Evolutionary conservation across 2,329 filamentous ascomycete genomes (phyloP).

Genomic region (Aspergillus spinulosporus): DNA sequence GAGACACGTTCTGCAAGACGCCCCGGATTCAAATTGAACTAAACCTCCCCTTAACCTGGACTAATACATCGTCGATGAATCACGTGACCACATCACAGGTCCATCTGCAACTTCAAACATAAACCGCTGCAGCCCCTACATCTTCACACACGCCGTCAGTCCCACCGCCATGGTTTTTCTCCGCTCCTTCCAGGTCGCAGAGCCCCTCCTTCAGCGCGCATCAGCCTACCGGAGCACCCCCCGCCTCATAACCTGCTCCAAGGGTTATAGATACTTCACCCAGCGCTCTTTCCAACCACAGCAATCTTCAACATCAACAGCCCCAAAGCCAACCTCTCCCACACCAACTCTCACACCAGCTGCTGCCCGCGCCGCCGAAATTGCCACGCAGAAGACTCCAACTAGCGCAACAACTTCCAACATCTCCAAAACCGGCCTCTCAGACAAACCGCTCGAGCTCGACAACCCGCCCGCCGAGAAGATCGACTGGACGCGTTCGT

Average conservation of each 20-base stretch:
- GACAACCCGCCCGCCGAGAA: constrained; percentile 40
- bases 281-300: neutral
- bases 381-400: constrained; percentile 26
- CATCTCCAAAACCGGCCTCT: constrained; percentile 42
- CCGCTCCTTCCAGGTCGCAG: constrained; percentile 24
- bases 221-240: neutral
- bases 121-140: constrained; percentile 1
- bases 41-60: neutral
- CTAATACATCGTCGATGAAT: constrained; percentile 3
- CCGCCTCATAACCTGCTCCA: constrained; percentile 9
- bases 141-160: neutral
- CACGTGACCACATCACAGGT: constrained; percentile 28
- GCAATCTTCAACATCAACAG: neutral
- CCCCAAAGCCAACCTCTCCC: constrained; percentile 16
- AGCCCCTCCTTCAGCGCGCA: constrained; percentile 20
- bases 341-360: constrained; percentile 22
- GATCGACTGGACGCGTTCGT: constrained; percentile 82
- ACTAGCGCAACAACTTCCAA: constrained; percentile 34
- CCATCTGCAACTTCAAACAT: constrained; percentile 17
- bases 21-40: neutral
- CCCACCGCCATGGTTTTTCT: constrained; percentile 25
- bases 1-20: neutral
- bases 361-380: constrained; percentile 21
- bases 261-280: constrained; percentile 9
- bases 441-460: constrained; percentile 38